Conservation (phyloP, 2,329 filamentous ascomycete species). For the Apiospora marii region DNA sequence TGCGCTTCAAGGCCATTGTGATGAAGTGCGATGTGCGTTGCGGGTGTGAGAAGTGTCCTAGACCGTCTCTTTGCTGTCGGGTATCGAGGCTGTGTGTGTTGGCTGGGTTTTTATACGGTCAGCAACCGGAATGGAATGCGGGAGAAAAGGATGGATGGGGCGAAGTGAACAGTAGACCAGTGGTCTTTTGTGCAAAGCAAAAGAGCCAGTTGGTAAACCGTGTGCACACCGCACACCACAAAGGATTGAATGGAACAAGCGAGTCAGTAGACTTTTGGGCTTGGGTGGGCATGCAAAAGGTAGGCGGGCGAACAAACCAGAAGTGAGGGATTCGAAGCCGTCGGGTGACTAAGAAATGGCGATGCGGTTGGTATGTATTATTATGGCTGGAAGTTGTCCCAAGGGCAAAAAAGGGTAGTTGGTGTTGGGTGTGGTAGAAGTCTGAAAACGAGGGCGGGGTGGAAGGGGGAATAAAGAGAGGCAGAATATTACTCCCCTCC, state of each 20-base stretch:
- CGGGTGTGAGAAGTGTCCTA: constrained; percentile 29
- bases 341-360: constrained; percentile 16
- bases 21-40: constrained; percentile 36
- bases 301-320: constrained; percentile 23
- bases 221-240: constrained; percentile 18
- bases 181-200: constrained; percentile 25
- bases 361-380: constrained; percentile 24
- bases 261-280: constrained; percentile 18
- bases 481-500: constrained; percentile 14
- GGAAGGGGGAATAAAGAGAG: constrained; percentile 8
- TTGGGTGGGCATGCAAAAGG: not conserved
- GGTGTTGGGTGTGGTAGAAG: constrained; percentile 25
- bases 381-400: constrained; percentile 11
- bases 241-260: constrained; percentile 8
- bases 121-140: constrained; percentile 39
- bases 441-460: constrained; percentile 17
- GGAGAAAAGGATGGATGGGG: constrained; percentile 34
- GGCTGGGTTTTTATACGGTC: constrained; percentile 36
- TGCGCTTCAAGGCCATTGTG: constrained; percentile 88
- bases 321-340: constrained; percentile 19
- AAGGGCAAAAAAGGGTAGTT: constrained; percentile 14
- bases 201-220: constrained; percentile 26
- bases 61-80: constrained; percentile 26
- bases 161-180: not conserved
- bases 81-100: constrained; percentile 35